Conservation (phyloP, 805 yeast species). For the Candida dendrica region DNA sequence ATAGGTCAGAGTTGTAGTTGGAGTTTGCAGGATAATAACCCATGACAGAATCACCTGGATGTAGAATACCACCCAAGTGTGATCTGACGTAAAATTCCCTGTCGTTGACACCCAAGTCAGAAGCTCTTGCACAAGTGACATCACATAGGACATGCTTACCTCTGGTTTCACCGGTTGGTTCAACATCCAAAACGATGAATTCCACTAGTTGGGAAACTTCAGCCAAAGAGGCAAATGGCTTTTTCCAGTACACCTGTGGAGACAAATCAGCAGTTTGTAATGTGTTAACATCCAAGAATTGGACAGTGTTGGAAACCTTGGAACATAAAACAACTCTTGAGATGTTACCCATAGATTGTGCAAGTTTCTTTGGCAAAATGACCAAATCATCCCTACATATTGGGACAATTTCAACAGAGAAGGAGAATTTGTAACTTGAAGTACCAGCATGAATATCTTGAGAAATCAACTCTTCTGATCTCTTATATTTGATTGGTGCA, state of each 20-base stretch:
- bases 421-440: conserved; percentile 83
- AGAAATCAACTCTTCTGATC: conserved; percentile 86
- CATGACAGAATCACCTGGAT: conserved; percentile 92
- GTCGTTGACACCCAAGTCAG: conserved; percentile 84
- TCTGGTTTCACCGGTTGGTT: conserved; percentile 73
- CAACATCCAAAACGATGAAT: conserved; percentile 88
- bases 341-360: conserved; percentile 76
- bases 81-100: conserved; percentile 77
- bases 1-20: conserved; percentile 81
- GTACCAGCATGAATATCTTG: conserved; percentile 89
- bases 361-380: conserved; percentile 81
- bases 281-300: conserved; percentile 80
- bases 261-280: conserved; percentile 71
- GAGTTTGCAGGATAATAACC: conserved; percentile 85
- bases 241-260: conserved; percentile 72
- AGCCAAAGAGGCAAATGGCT: conserved; percentile 70
- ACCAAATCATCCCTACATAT: conserved; percentile 95
- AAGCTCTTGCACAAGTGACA: conserved; percentile 80
- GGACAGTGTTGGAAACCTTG: conserved; percentile 74
- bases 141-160: conserved; percentile 86
- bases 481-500: conserved; percentile 75
- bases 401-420: conserved; percentile 90
- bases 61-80: conserved; percentile 89
- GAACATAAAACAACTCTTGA: conserved; percentile 79
- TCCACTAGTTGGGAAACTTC: conserved; percentile 74